Evolutionary conservation across 1,284 basidiomycete species (phyloP).

Genomic region (Meira miltonrushii): DNA sequence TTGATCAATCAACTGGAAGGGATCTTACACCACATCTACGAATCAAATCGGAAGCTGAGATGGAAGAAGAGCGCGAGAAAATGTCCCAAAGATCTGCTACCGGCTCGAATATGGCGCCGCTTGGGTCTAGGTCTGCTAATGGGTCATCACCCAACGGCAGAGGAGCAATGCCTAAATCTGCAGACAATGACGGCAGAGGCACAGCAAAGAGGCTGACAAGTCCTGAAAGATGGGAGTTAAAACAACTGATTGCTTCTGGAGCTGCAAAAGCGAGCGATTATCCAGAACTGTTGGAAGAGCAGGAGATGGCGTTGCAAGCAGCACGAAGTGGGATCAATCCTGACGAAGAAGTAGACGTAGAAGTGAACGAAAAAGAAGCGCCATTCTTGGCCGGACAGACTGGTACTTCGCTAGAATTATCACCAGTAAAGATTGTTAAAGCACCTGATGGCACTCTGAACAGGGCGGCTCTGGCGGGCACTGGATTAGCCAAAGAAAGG

Average conservation of each 20-base stretch:
- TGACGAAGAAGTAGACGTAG: slow-evolving; percentile 80
- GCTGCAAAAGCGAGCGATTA: slow-evolving; percentile 88
- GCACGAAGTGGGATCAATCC: slow-evolving; percentile 28
- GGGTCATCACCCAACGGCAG: background rate
- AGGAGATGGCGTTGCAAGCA: slow-evolving; percentile 35
- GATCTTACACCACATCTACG: slow-evolving; percentile 89
- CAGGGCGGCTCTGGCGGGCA: slow-evolving; percentile 86
- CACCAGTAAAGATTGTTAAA: slow-evolving; percentile 81
- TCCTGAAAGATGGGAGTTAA: slow-evolving; percentile 98
- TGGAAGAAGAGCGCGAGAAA: slow-evolving; percentile 30
- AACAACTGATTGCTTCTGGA: slow-evolving; percentile 94
- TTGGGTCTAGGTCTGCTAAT: slow-evolving; percentile 26
- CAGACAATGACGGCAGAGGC: slow-evolving; percentile 28
- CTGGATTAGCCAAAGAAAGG: slow-evolving; percentile 87
- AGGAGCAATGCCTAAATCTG: slow-evolving; percentile 9
- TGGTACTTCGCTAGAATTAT: slow-evolving; percentile 86
- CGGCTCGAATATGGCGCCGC: slow-evolving; percentile 56
- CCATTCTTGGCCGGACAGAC: slow-evolving; percentile 94
- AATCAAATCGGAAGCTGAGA: slow-evolving; percentile 84
- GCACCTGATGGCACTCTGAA: slow-evolving; percentile 69
- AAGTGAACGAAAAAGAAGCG: slow-evolving; percentile 93
- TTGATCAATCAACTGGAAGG: slow-evolving; percentile 80
- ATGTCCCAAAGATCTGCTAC: slow-evolving; percentile 39
- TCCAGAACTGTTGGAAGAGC: slow-evolving; percentile 79
- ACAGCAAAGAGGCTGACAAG: slow-evolving; percentile 82